These are phyloP conservation scores for Rhynchosporium secalis DNA, from an alignment of 2,329 filamentous ascomycete species.

Conservation along the genomic window DNA sequence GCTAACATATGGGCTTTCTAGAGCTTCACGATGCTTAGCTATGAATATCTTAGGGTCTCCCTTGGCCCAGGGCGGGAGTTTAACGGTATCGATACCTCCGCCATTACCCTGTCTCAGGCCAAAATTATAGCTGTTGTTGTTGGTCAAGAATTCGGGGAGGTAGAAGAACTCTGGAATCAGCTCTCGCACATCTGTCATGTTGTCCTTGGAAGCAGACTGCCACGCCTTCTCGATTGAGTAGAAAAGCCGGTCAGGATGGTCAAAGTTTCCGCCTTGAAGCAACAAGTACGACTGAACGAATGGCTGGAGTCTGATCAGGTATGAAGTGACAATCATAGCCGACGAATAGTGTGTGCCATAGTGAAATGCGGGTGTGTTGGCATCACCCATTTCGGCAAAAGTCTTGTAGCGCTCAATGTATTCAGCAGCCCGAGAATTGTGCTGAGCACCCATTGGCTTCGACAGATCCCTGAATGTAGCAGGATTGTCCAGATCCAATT, in stretches of 20 bases:
- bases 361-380: slow-evolving; percentile 77
- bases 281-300: slow-evolving; percentile 96
- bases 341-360: slow-evolving; percentile 99
- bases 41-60: slow-evolving; percentile 95
- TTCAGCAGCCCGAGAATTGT: slow-evolving; percentile 69
- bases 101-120: slow-evolving; percentile 80
- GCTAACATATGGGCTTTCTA: slow-evolving; percentile 92
- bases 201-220: slow-evolving; percentile 84
- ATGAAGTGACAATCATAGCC: slow-evolving; percentile 97
- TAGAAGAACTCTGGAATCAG: slow-evolving; percentile 98
- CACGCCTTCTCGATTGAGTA: slow-evolving; percentile 90
- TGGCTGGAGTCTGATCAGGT: slow-evolving; percentile 89
- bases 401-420: slow-evolving; percentile 84
- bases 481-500: slow-evolving; percentile 82
- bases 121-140: slow-evolving; percentile 93
- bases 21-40: slow-evolving; percentile 88
- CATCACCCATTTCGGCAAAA: slow-evolving; percentile 86
- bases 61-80: slow-evolving; percentile 94
- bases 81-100: slow-evolving; percentile 78
- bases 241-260: slow-evolving; percentile 93
- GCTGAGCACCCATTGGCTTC: slow-evolving; percentile 96
- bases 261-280: slow-evolving; percentile 92
- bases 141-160: slow-evolving; percentile 90
- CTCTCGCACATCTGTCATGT: slow-evolving; percentile 92
- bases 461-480: slow-evolving; percentile 86